phyloP scores from a whole-genome alignment of 495 filamentous ascomycete genomes.

The Talaromyces trachyspermus region DNA sequence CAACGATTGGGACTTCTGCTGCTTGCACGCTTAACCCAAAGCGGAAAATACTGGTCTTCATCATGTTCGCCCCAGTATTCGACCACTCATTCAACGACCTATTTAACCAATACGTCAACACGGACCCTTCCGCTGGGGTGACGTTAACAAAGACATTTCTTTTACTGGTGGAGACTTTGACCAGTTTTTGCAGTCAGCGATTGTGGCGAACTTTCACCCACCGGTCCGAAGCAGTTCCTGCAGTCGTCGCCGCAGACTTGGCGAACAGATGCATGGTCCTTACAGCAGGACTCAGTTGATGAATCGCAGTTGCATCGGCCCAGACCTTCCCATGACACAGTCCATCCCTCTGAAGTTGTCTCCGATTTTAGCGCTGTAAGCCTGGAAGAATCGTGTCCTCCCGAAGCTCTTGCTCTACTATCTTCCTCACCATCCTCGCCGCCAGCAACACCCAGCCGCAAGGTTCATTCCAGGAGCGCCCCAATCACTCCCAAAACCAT shows the following conservation, averaged over 20 bases:
- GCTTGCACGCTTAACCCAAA: conserved; percentile 32
- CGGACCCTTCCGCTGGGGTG: conserved; percentile 31
- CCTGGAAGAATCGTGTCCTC: conserved; percentile 27
- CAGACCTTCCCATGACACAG: conserved; percentile 32
- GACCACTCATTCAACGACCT: conserved; percentile 47
- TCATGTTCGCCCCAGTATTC: conserved; percentile 40
- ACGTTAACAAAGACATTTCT: conserved; percentile 37
- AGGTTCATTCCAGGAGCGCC: conserved; percentile 25
- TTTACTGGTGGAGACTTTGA: conserved; percentile 39
- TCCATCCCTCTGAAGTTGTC: conserved; percentile 31
- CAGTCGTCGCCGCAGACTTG: conserved; percentile 35
- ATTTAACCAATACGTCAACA: conserved; percentile 47
- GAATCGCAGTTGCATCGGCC: conserved; percentile 16
- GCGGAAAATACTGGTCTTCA: conserved; percentile 34
- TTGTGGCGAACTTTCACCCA: conserved; percentile 39
- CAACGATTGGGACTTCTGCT: conserved; percentile 13
- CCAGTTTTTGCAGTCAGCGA: conserved; percentile 36
- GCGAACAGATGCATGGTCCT: conserved; percentile 28
- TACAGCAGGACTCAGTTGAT: conserved; percentile 27
- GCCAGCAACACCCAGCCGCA: conserved; percentile 34
- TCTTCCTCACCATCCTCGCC: conserved; percentile 36
- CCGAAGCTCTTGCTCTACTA: conserved; percentile 15
- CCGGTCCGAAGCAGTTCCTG: conserved; percentile 29
- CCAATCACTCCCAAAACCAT: conserved; percentile 35
- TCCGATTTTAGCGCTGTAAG: conserved; percentile 26